Evolutionary conservation across 768 basidiomycete genomes (phyloP), one percentile per base, ranked within the genome.

Genomic region (Lentinula detonsa): DNA sequence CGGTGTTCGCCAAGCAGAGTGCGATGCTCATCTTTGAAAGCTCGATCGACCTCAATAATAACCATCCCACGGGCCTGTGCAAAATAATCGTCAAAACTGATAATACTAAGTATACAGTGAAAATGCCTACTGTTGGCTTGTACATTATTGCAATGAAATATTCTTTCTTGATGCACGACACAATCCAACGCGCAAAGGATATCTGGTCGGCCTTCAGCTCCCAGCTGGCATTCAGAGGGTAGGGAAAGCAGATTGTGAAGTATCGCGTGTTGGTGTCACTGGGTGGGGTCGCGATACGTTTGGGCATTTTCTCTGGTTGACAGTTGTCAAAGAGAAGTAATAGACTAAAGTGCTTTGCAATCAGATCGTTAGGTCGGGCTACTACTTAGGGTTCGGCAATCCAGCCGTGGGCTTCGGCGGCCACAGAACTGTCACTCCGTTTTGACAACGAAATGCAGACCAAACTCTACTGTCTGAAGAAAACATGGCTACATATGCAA

Each of bases 1-100:
- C 42, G 9, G 18, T 58, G 57, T 33, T 45, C 31, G 7, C 57
- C 57, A 8, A 58, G 35, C 28, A 58, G 18, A 5, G 13, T 48
- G 4, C 46, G 28, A 48, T 58, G 57, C 7, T 46, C 45, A 5
- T 58, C 57, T 34, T 13, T 35, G 13, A 46, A 58, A 13, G 43
- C 37, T 31, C 57, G 45, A 16, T 58, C 48, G 9, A 58, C 31
- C 21, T 58, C 57, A 15, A 58, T 58, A 9, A 58, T 23, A 1
- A 58, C 57, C 57, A 58, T 58, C 9, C 57, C 57, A 11, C 57
- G 43, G 5, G 57, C 57, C 57, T 58, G 39, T 21, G 10, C 10
- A 15, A 21, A 34, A 7, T 15, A 16, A 16, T 15, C 13, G 40
- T 45, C 13, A 31, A 2, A 35, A 21, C 10, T 2, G 11, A 7